A percentile compares a stretch with the other conserved stretches of the same genome.
These are phyloP conservation scores for Xylaria arbuscula DNA, from an alignment of 2,329 filamentous ascomycete genomes.

Conservation along the genomic window DNA sequence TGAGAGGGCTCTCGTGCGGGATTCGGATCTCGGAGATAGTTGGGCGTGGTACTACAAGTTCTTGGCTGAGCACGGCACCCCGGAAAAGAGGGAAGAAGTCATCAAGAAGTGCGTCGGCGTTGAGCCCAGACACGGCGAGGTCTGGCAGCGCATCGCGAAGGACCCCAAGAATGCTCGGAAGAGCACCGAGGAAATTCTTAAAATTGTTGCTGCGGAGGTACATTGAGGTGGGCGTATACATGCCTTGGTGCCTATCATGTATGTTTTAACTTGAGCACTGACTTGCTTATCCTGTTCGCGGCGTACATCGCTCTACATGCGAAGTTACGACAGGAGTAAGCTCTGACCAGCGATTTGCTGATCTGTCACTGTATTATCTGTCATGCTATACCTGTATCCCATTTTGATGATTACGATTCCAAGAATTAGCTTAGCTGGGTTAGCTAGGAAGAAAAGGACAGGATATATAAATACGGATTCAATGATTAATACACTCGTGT, in stretches of 20 bases:
- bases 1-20: conserved; percentile 89
- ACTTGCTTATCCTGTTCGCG: neutral
- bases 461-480: neutral
- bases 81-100: conserved; percentile 90
- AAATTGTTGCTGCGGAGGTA: conserved; percentile 71
- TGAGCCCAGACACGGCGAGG: conserved; percentile 92
- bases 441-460: neutral
- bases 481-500: neutral
- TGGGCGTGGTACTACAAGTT: conserved; percentile 99
- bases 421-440: conserved; percentile 10
- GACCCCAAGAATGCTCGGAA: conserved; percentile 82
- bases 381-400: conserved; percentile 15
- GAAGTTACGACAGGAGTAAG: neutral
- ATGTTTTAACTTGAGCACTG: neutral
- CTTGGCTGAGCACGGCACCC: conserved; percentile 88
- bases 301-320: neutral
- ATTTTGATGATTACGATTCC: conserved; percentile 18
- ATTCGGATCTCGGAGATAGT: conserved; percentile 87
- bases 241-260: neutral
- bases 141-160: conserved; percentile 89
- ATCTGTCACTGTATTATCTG: neutral
- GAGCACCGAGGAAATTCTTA: conserved; percentile 82
- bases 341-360: neutral
- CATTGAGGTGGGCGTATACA: conserved; percentile 24
- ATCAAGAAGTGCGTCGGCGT: conserved; percentile 81